Percentiles rank a stretch among this genome's conserved stretches.
These are phyloP conservation scores for Epichloe hybrida DNA, from an alignment of 2,329 filamentous ascomycete genomes.

Conservation along the genomic window DNA sequence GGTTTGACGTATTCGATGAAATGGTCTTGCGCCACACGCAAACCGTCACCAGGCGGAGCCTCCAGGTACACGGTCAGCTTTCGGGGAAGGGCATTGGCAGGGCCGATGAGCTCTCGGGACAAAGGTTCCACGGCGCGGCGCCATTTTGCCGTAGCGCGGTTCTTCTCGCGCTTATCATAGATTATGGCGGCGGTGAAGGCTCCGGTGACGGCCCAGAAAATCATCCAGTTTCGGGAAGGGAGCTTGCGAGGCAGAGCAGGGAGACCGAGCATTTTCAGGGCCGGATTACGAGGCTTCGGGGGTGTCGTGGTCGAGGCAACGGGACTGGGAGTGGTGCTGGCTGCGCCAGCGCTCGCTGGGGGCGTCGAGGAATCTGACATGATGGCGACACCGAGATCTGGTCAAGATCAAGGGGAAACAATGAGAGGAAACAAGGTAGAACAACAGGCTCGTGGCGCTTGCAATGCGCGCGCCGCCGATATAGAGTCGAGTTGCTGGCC, in stretches of 20 bases:
- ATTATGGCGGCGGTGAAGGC: constrained; percentile 68
- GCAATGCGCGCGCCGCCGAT: neutral
- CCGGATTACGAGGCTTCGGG: constrained; percentile 47
- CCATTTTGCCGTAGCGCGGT: constrained; percentile 75
- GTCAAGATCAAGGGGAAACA: neutral
- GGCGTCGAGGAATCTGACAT: neutral
- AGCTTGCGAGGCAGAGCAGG: constrained; percentile 72
- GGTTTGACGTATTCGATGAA: constrained; percentile 96
- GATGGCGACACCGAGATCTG: neutral
- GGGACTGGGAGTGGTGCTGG: constrained; percentile 2
- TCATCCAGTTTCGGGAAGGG: constrained; percentile 94
- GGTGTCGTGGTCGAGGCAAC: constrained; percentile 12
- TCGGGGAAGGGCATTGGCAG: constrained; percentile 59
- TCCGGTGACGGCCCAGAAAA: constrained; percentile 72
- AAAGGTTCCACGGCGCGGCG: constrained; percentile 73
- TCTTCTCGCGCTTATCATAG: constrained; percentile 89
- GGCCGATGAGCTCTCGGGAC: constrained; percentile 57
- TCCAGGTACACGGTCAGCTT: constrained; percentile 78
- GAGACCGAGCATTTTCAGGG: constrained; percentile 68
- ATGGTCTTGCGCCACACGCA: constrained; percentile 79
- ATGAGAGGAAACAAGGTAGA: neutral
- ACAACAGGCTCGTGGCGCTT: constrained; percentile 1
- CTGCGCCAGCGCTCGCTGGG: constrained; percentile 1
- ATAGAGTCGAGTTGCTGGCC: neutral
- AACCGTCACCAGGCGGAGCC: constrained; percentile 73